Evolutionary conservation across 1,284 basidiomycete genomes (phyloP), one percentile per base, ranked within the genome.

Genomic region (Heliocybe sulcata): DNA sequence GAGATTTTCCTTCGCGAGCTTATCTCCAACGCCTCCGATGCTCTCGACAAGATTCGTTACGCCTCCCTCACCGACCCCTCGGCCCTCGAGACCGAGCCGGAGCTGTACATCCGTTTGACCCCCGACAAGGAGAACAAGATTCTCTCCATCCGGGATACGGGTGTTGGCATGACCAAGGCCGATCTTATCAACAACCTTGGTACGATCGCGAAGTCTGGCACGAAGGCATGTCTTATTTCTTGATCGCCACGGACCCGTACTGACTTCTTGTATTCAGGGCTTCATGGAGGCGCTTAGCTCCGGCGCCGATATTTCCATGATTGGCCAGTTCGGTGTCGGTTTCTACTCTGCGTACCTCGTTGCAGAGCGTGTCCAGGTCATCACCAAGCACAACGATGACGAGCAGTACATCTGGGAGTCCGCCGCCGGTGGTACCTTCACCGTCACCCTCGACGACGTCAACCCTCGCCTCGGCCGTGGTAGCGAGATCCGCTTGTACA

Each of bases 381-480:
- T 98, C 77, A 96, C 96, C 66, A 99, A 99, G 81, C 93, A 99
- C 86, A 99, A 99, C 71, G 97, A 99, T 68, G 96, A 99, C 72
- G 97, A 99, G 77, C 96, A 99, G 78, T 98, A 99, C 82, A 95
- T 98, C 74, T 99, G 97, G 97, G 96, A 98, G 83, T 98, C 96
- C 20, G 90, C 97, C 60, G 96, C 97, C 49, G 97, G 96, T 70
- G 97, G 97, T 59, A 99, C 97, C 55, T 99, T 99, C 82, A 99
- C 96, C 71, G 98, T 99, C 77, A 97, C 94, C 57, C 90, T 79
- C 60, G 97, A 99, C 76, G 92, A 85, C 58, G 75, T 86, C 69
- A 95, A 95, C 77, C 86, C 90, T 47, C 81, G 90, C 61, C 83
- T 99, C 58, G 94, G 92, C 61, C 96, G 97, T 70, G 97, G 96